Evolutionary conservation across 208 protist genomes (phyloP), one percentile per base, ranked within the genome.

Genomic region (Wallacemonas rigidus): DNA sequence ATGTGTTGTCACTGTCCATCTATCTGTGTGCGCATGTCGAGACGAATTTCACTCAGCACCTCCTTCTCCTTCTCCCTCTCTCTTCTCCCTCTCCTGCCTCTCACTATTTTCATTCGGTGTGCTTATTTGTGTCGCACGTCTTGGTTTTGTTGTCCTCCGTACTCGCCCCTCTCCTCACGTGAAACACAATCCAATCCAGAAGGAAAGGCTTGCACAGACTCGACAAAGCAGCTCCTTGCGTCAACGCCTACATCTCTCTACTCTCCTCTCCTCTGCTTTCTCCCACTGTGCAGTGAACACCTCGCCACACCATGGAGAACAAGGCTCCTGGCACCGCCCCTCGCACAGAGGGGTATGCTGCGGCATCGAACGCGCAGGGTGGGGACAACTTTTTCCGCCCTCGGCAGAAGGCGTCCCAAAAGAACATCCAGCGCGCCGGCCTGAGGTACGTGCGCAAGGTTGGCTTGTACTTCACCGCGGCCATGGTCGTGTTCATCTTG

Each of bases 351-450:
- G 90, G 90, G 6, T 95, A 93, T 69, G 71, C 69, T 36, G 38
- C 77, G 11, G 78, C 82, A 3, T 53, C 84, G 47, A 81, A 81
- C 39, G 86, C 69, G 0, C 75, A 81, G 70, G 77, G 69, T 6
- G 68, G 89, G 35, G 88, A 92, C 50, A 95, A 93, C 75, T 93
- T 95, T 54, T 93, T 93, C 61, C 77, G 86, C 45, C 91, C 91
- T 1, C 82, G 72, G 68, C 75, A 74, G 39, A 86, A 87, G 67
- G 44, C 76, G 45, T 45, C 48, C 14, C 69, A 74, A 14, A 74
- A 88, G 51, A 95, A 83, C 68, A 79, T 95, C 53, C 91, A 95
- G 81, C 84, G 91, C 4, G 88, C 86, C 1, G 88, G 87, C n/a
- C 73, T 95, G 67, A 82, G 86, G 70, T 81, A 79, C 9, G 65